These are phyloP conservation scores for Elsinoe australis DNA, from an alignment of 2,329 filamentous ascomycete species.

Conservation along the genomic window DNA sequence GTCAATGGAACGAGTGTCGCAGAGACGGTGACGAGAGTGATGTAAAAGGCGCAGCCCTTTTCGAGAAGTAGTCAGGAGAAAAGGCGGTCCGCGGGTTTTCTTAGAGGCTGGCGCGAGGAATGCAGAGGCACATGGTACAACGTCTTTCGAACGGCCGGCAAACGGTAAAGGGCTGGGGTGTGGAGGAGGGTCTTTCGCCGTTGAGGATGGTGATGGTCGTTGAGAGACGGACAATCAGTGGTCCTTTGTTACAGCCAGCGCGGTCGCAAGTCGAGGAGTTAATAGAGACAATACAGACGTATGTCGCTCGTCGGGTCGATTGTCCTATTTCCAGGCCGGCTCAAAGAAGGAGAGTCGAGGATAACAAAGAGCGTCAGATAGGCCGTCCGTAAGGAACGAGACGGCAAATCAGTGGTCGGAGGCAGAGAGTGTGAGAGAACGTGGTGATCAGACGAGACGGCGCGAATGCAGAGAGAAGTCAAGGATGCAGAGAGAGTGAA, in stretches of 20 bases:
- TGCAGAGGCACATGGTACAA: slow-evolving; percentile 14
- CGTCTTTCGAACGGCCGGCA: slow-evolving; percentile 4
- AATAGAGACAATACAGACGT: too few relatives aligned
- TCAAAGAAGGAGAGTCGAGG: slow-evolving; percentile 3
- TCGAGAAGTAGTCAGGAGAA: neutral
- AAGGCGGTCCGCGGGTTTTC: slow-evolving; percentile 4
- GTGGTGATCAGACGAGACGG: slow-evolving; percentile 11
- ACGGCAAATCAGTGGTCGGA: slow-evolving; percentile 12
- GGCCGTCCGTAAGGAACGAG: slow-evolving; percentile 14
- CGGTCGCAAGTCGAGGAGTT: too few relatives aligned
- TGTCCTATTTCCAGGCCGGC: neutral
- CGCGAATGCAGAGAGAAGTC: too few relatives aligned
- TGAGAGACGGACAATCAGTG: neutral
- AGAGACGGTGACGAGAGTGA: neutral
- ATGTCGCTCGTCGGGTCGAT: neutral
- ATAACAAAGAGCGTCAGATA: slow-evolving; percentile 16
- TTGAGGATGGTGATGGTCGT: slow-evolving; percentile 8
- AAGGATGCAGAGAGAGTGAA: neutral
- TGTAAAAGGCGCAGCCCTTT: slow-evolving; percentile 11
- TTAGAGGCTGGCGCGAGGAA: slow-evolving; percentile 14
- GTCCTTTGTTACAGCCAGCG: too few relatives aligned
- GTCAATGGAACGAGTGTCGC: slow-evolving; percentile 8
- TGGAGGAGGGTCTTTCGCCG: neutral
- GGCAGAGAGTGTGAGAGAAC: slow-evolving; percentile 1
- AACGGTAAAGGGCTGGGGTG: slow-evolving; percentile 12